A percentile compares a stretch with the other conserved stretches of the same genome.
These are phyloP conservation scores for Senna tora DNA, from an alignment of 306 rosid genomes.

Conservation along the genomic window DNA sequence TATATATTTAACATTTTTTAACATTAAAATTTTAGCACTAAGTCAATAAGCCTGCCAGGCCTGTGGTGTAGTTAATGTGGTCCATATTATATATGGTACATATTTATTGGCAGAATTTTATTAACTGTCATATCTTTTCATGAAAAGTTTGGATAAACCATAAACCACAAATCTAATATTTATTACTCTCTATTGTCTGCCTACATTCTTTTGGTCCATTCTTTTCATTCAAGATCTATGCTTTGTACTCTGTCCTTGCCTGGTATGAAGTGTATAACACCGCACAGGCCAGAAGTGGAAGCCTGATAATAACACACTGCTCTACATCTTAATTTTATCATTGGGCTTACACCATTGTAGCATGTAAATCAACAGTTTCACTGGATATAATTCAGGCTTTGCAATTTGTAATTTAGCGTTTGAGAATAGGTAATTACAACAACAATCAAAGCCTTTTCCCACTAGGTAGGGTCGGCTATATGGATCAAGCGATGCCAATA, in stretches of 20 bases:
- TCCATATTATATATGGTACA: conserved; percentile 17
- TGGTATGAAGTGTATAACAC: neutral
- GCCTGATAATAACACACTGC: neutral
- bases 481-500: no score
- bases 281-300: neutral
- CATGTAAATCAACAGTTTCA: conserved; percentile 18
- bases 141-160: conserved; percentile 12
- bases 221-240: conserved; percentile 18
- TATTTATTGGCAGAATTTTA: conserved; percentile 28
- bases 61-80: conserved; percentile 17
- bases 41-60: neutral
- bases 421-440: conserved; percentile 31
- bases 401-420: conserved; percentile 13
- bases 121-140: neutral
- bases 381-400: conserved; percentile 24
- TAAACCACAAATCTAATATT: conserved; percentile 17
- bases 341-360: neutral
- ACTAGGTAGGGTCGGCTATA: no score
- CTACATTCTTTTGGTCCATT: conserved; percentile 25
- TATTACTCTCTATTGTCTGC: conserved; percentile 3
- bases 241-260: conserved; percentile 18
- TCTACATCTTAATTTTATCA: conserved; percentile 7
- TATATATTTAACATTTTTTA: conserved; percentile 5
- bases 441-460: no score
- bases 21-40: conserved; percentile 16